Base-by-base conservation (phyloP, 306 rosid genomes). In the Vigna unguiculata region DNA sequence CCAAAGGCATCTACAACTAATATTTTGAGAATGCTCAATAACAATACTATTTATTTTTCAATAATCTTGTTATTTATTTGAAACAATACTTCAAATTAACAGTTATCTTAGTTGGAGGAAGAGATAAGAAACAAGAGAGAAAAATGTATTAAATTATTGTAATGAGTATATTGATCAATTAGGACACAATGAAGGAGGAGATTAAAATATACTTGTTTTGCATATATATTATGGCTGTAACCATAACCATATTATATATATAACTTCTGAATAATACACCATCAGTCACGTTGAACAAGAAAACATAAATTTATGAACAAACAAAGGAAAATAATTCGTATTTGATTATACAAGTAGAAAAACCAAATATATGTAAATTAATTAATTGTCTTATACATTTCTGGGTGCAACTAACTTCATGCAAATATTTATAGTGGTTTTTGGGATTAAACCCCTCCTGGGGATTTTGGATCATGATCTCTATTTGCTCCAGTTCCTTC, bases 381-480 rank as follows among this genome's bases (percentile, higher is more conserved):
- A 5, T 2, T 28, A 32, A 62, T 77, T 11, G 32, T 72, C 14
- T 75, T 64, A 24, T 13, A 72, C 59, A 78, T 17, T 63, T 17
- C 17, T 4, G n/a, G 24, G 17, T 22, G 16, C 54, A 68, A 51
- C 48, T 12, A 71, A 52, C 20, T 63, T 71, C 41, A 71, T 61
- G 34, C 12, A 38, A 72, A 76, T 32, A 32, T n/a, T 36, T 40
- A 40, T 54, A 54, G 0, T 3, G 20, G 53, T 21, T 58, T 48
- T 32, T 40, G 63, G 63, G 74, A 34, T 72, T 38, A 85, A 79
- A 3, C 32, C 28, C 51, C 48, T 78, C 82, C 74, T 45, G 86
- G 86, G 67, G 89, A 19, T 72, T 80, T 85, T 7, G 89, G 89
- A 0, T 85, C 86, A 68, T 85, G 89, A 76, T 82, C 86, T 60